Base-by-base conservation (phyloP, 106 monocot genomes). In the Platanthera zijinensis region DNA sequence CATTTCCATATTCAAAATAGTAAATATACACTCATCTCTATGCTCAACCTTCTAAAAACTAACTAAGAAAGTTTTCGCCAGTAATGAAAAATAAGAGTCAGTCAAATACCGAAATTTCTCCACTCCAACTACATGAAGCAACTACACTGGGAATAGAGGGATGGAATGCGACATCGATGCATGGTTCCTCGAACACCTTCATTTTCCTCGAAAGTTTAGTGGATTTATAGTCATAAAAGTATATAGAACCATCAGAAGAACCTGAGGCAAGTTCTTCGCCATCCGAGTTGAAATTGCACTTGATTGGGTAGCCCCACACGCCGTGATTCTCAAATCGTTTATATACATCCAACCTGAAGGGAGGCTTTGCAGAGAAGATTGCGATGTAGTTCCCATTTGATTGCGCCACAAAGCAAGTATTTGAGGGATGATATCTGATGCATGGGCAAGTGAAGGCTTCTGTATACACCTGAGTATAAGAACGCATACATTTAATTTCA, bases 371-470 rank as follows among this genome's bases (percentile, higher is more conserved):
- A 8, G 89, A 89, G 80, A 97, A 99, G 19, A 90, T 94, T 10
- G 97, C 94, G 39, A 88, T 88, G 80, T 99, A 99, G 72, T 94
- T 94, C 17, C 91, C 94, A 70, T 99, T 99, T 48, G 97, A 94
- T 69, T 99, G 94, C 17, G 86, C 94, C 25, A 94, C 80, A 75
- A 99, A 94, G 51, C 69, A 86, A 18, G 86, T 57, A 71, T 92
- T 88, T 13, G 56, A 72, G 50, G 97, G 97, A 75, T 99, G 97
- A 63, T 94, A 94, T 71, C 88, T 82, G 61, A 99, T 52, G 30
- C 94, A 99, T 11, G 94, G 94, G 51, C 97, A 94, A 14, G 89
- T 91, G 51, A 89, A 97, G 10, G 83, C 91, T 70, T 97, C 97
- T 8, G 76, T 69, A 53, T 97, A 97, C 74, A 97, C 87, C 97